phyloP scores from a whole-genome alignment of 441 rosid species.

The Dalechampia spathulata region DNA sequence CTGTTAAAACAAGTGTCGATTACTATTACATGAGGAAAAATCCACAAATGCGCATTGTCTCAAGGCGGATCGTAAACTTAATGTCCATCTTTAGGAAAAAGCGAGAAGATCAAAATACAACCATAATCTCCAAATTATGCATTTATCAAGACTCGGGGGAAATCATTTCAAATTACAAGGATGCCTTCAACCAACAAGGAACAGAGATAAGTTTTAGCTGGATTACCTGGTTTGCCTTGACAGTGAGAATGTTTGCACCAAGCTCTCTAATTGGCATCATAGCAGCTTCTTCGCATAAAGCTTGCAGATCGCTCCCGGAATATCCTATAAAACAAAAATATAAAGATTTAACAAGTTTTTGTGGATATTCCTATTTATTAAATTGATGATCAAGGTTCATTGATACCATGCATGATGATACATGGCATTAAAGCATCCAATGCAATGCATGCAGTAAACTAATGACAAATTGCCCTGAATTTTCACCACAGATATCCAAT shows the following conservation, averaged over 20 bases:
- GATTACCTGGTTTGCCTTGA: slow-evolving; percentile 77
- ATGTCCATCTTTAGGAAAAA: too few relatives aligned
- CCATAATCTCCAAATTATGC: too few relatives aligned
- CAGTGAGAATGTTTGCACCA: slow-evolving; percentile 66
- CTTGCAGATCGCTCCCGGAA: slow-evolving; percentile 97
- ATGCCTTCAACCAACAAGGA: not conserved
- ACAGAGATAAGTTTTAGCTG: not conserved
- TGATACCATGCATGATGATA: not conserved
- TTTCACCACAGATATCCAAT: not conserved
- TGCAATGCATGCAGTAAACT: not conserved
- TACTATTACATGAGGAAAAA: not conserved
- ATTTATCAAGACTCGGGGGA: not conserved
- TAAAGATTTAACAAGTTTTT: not conserved
- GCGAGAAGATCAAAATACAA: too few relatives aligned
- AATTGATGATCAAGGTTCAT: not conserved
- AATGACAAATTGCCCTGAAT: not conserved
- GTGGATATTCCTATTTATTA: not conserved
- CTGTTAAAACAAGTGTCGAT: slow-evolving; percentile 27
- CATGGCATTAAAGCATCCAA: not conserved
- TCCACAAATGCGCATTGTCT: not conserved
- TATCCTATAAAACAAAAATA: slow-evolving; percentile 44
- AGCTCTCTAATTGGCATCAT: slow-evolving; percentile 99
- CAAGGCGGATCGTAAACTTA: too few relatives aligned
- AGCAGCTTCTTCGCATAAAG: slow-evolving; percentile 97
- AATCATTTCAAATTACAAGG: not conserved